Conservation (phyloP, 305 asterid genomes). For the Plantago rigida region DNA sequence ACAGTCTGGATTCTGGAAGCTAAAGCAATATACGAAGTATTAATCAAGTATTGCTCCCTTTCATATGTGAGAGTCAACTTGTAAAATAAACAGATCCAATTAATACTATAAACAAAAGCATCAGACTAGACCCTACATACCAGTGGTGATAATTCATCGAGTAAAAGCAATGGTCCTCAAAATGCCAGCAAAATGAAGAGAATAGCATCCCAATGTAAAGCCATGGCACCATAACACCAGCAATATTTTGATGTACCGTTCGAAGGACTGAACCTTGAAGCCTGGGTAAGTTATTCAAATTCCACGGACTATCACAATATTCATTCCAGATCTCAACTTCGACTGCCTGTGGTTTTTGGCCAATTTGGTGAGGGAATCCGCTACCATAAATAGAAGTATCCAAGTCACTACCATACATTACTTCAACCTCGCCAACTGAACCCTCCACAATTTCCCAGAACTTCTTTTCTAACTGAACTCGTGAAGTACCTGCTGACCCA, state of each 20-base stretch:
- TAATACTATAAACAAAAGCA: no score
- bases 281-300: constrained; percentile 86
- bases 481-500: constrained; percentile 60
- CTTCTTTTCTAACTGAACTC: constrained; percentile 72
- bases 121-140: constrained; percentile 30
- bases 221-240: constrained; percentile 99
- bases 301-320: constrained; percentile 82
- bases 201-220: constrained; percentile 85
- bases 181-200: constrained; percentile 97
- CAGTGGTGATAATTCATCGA: constrained; percentile 97
- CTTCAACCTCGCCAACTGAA: constrained; percentile 80
- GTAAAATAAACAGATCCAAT: background rate
- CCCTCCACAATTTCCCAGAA: constrained; percentile 98
- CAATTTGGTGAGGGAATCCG: constrained; percentile 71
- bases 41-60: no score
- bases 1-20: no score
- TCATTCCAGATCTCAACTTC: constrained; percentile 66
- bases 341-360: constrained; percentile 43
- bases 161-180: constrained; percentile 96
- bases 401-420: constrained; percentile 88
- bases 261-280: constrained; percentile 82
- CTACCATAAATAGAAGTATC: constrained; percentile 83
- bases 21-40: no score
- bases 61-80: no score
- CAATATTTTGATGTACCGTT: constrained; percentile 78